Evolutionary conservation across 2,329 filamentous ascomycete genomes (phyloP).

Genomic region (Diaporthe vaccinii): DNA sequence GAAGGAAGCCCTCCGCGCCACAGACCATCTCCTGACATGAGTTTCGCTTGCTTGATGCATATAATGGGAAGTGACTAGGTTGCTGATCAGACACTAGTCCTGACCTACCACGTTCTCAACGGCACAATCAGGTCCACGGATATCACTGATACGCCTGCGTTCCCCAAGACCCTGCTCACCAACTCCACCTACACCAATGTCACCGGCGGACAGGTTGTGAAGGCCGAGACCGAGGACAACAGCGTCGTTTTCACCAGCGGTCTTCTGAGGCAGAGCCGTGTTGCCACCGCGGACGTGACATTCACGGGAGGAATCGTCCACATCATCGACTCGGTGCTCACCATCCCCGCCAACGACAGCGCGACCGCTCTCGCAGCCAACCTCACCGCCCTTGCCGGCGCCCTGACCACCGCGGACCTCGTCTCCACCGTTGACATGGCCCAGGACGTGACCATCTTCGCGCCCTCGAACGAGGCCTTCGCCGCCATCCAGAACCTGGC

Average conservation of each 20-base stretch:
- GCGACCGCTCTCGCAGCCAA: conserved; percentile 57
- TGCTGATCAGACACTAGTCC: conserved; percentile 47
- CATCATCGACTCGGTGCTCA: conserved; percentile 63
- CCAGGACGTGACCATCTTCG: conserved; percentile 73
- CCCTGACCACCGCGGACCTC: conserved; percentile 60
- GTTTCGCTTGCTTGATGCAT: background rate
- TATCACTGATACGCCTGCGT: conserved; percentile 48
- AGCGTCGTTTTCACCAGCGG: conserved; percentile 67
- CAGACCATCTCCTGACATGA: too few species aligned
- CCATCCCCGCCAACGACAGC: conserved; percentile 59
- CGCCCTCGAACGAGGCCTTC: conserved; percentile 73
- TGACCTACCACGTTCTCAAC: conserved; percentile 71
- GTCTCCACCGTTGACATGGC: conserved; percentile 55
- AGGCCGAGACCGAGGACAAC: conserved; percentile 56
- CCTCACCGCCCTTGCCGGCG: conserved; percentile 60
- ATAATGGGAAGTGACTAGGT: too few species aligned
- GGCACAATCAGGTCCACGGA: conserved; percentile 57
- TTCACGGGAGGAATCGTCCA: conserved; percentile 70
- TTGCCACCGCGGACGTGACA: conserved; percentile 63
- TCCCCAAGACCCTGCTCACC: conserved; percentile 60
- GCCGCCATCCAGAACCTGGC: conserved; percentile 67
- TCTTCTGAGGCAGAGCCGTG: conserved; percentile 61
- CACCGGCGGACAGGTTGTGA: conserved; percentile 70
- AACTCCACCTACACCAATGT: conserved; percentile 68
- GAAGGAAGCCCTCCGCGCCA: background rate